These are phyloP conservation scores for Zygosaccharomyces pseudobailii DNA, from an alignment of 1,139 yeast genomes.

Conservation along the genomic window DNA sequence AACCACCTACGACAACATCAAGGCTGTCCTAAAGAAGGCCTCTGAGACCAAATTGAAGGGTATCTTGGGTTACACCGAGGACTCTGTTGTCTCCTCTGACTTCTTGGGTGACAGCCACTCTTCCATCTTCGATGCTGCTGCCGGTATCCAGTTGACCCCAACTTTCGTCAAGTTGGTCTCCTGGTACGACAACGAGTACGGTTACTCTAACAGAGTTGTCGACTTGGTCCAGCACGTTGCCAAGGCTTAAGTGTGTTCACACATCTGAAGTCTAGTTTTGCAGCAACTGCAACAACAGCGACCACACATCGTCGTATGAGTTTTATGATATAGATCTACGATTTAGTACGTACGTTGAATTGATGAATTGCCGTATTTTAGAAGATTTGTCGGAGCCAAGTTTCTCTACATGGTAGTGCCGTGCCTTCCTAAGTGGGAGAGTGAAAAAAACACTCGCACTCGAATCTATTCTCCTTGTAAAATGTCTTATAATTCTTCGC, in stretches of 20 bases:
- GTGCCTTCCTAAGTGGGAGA: too few species aligned
- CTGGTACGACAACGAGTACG: slow-evolving; percentile 88
- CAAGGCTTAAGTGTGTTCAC: slow-evolving; percentile 26
- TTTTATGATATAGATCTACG: slow-evolving; percentile 5
- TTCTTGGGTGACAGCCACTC: slow-evolving; percentile 73
- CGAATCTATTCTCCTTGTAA: too few species aligned
- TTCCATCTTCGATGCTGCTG: slow-evolving; percentile 77
- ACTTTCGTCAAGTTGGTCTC: slow-evolving; percentile 79
- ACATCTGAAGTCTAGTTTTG: neutral
- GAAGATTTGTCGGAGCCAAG: too few species aligned
- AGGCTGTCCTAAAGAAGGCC: slow-evolving; percentile 64
- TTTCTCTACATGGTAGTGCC: too few species aligned
- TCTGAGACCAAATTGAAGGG: slow-evolving; percentile 71
- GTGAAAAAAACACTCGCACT: too few species aligned
- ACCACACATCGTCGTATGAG: slow-evolving; percentile 2
- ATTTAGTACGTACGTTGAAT: neutral
- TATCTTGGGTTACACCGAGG: slow-evolving; percentile 77
- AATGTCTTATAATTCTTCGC: neutral
- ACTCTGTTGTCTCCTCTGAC: slow-evolving; percentile 80
- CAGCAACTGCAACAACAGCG: neutral
- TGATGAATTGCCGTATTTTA: neutral
- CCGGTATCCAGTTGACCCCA: slow-evolving; percentile 82
- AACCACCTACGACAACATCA: slow-evolving; percentile 73
- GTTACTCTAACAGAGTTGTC: slow-evolving; percentile 88
- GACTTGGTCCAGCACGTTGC: slow-evolving; percentile 81